phyloP scores from a whole-genome alignment of 495 filamentous ascomycete species.

The Penicillium canariense region DNA sequence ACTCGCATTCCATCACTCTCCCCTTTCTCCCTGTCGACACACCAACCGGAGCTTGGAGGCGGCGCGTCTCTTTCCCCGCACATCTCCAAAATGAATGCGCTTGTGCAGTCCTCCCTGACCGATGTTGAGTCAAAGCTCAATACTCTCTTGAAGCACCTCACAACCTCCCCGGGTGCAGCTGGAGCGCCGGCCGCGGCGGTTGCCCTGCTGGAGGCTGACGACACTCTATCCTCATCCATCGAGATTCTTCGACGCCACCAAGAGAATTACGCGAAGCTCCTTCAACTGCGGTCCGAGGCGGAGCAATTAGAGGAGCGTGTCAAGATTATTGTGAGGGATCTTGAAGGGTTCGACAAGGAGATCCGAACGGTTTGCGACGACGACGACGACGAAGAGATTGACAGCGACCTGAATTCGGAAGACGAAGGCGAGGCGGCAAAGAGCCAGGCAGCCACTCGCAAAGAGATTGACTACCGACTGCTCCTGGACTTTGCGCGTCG shows the following conservation, averaged over 20 bases:
- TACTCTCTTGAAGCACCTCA: conserved; percentile 40
- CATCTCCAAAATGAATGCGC: conserved; percentile 35
- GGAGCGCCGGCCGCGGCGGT: conserved; percentile 41
- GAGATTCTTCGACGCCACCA: conserved; percentile 44
- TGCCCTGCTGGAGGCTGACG: conserved; percentile 43
- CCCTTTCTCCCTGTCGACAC: not conserved
- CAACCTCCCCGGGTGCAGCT: conserved; percentile 42
- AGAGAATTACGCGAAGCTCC: conserved; percentile 40
- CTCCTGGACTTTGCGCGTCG: conserved; percentile 47
- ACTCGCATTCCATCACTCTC: not conserved
- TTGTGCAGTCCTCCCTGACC: conserved; percentile 36
- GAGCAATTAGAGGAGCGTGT: conserved; percentile 39
- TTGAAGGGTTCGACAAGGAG: conserved; percentile 41
- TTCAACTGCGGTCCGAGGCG: conserved; percentile 38
- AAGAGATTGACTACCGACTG: conserved; percentile 45
- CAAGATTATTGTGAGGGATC: conserved; percentile 40
- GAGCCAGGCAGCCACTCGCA: conserved; percentile 6
- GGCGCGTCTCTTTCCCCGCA: not conserved
- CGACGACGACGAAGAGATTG: conserved; percentile 28
- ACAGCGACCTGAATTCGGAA: conserved; percentile 28
- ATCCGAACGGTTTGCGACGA: conserved; percentile 34
- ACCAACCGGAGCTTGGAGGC: not conserved
- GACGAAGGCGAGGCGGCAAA: conserved; percentile 18
- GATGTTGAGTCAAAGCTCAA: conserved; percentile 44
- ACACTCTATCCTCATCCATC: conserved; percentile 38